Base-by-base conservation (phyloP, 257 asterid genomes). In the Petrea volubilis region DNA sequence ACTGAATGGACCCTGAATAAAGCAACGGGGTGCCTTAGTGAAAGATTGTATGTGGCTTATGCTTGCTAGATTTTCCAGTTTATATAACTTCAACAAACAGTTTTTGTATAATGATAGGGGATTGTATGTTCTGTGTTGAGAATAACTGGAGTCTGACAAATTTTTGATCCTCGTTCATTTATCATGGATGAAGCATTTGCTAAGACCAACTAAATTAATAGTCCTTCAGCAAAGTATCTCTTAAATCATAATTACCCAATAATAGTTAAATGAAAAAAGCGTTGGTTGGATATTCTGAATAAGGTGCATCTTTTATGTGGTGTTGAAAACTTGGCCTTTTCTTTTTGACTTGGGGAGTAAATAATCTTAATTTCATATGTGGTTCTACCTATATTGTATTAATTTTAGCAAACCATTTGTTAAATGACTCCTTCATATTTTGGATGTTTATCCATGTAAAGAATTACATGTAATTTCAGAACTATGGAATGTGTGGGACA, bases 31-130 rank as follows among this genome's bases (percentile, higher is more conserved):
- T 41, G 12, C 29, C 21, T 29, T 4, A 1, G 15, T 60, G 41
- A n/a, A 60, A 47, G 52, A 20, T 9, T 41, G n/a, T 33, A 10
- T 10, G 20, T 38, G 6, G 20, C 15, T 2, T 38, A 7, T 64
- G 49, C 44, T 40, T 7, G 57, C 15, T 34, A 3, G 33, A 67
- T 17, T 46, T 66, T 49, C 68, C 52, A 21, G 44, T 23, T 59
- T 49, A 17, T 41, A 41, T 67, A 44, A 55, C 29, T 12, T 25
- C 60, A 0, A 3, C 18, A 27, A 64, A 43, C 40, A 14, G 44
- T 64, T 60, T 13, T 13, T 58, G 49, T 59, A 24, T 71, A 34
- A 17, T n/a, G 58, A 7, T 59, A n/a, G 64, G 64, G 29, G 61
- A 67, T 33, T 4, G 25, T 27, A 27, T 34, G 36, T 67, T 25